Percentiles rank a stretch among this genome's conserved stretches.
Conservation (phyloP, 2,329 filamentous ascomycete species). For the Thielaviopsis euricoi region DNA sequence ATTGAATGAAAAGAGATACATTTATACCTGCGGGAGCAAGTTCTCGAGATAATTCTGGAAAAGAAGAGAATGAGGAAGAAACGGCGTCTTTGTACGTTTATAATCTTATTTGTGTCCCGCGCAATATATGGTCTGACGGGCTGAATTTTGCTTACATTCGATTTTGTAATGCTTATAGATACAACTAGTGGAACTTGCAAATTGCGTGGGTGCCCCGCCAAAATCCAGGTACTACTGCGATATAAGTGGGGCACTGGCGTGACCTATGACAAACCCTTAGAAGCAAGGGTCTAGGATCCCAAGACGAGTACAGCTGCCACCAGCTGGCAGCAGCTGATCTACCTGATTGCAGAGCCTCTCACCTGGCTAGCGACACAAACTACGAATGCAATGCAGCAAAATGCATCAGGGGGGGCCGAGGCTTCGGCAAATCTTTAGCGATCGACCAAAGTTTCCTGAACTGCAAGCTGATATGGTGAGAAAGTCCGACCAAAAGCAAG, state of each 20-base stretch:
- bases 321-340: not conserved
- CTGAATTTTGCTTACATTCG: not conserved
- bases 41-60: not conserved
- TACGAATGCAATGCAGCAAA: too few species aligned
- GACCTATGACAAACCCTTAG: not conserved
- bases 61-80: not conserved
- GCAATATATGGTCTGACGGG: not conserved
- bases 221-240: not conserved
- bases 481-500: not conserved
- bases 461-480: not conserved
- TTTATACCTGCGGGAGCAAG: conserved; percentile 20
- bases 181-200: not conserved
- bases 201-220: not conserved
- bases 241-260: not conserved
- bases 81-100: not conserved
- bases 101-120: not conserved
- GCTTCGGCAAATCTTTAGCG: not conserved
- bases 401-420: not conserved
- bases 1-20: conserved; percentile 20
- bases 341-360: not conserved
- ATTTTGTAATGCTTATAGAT: conserved; percentile 6
- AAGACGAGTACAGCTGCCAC: too few species aligned
- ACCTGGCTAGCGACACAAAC: not conserved
- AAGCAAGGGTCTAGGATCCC: too few species aligned
- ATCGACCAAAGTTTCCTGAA: not conserved